These are phyloP conservation scores for Dipodascopsis tothii DNA, from an alignment of 805 yeast genomes.

Conservation along the genomic window DNA sequence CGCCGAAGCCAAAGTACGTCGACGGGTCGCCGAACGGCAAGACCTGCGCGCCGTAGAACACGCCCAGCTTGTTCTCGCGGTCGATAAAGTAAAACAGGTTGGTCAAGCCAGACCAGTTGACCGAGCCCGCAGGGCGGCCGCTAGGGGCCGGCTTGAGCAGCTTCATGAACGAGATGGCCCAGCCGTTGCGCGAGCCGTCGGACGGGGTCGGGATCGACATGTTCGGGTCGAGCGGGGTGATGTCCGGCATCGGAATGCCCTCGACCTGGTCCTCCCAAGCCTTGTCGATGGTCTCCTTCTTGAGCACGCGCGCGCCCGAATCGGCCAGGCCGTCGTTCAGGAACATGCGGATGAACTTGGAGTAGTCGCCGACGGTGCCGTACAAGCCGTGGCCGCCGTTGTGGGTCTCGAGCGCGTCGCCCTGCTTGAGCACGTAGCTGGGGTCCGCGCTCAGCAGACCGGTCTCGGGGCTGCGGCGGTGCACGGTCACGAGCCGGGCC, in stretches of 20 bases:
- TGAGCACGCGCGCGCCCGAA: conserved; percentile 29
- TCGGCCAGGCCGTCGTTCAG: conserved; percentile 37
- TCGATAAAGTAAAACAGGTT: conserved; percentile 40
- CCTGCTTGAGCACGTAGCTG: no score
- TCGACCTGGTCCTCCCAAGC: conserved; percentile 34
- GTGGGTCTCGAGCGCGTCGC: conserved; percentile 29
- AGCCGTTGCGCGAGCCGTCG: conserved; percentile 26
- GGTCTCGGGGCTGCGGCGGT: no score
- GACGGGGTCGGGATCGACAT: conserved; percentile 23
- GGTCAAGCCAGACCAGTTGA: conserved; percentile 38
- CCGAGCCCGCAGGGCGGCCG: conserved; percentile 34
- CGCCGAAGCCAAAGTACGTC: conserved; percentile 31
- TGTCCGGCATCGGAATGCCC: conserved; percentile 22
- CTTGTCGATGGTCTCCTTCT: conserved; percentile 21
- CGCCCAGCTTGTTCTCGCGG: conserved; percentile 34
- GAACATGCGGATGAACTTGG: conserved; percentile 35
- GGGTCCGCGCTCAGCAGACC: no score
- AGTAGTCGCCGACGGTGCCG: conserved; percentile 36
- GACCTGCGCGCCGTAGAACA: conserved; percentile 35
- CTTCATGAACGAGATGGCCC: conserved; percentile 31
- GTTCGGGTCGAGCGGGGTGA: conserved; percentile 13
- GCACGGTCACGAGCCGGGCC: no score
- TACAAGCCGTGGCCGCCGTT: conserved; percentile 41
- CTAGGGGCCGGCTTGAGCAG: conserved; percentile 28
- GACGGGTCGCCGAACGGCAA: conserved; percentile 31